Conservation (phyloP, 2,329 filamentous ascomycete genomes). For the Pestalotiopsis sp. region DNA sequence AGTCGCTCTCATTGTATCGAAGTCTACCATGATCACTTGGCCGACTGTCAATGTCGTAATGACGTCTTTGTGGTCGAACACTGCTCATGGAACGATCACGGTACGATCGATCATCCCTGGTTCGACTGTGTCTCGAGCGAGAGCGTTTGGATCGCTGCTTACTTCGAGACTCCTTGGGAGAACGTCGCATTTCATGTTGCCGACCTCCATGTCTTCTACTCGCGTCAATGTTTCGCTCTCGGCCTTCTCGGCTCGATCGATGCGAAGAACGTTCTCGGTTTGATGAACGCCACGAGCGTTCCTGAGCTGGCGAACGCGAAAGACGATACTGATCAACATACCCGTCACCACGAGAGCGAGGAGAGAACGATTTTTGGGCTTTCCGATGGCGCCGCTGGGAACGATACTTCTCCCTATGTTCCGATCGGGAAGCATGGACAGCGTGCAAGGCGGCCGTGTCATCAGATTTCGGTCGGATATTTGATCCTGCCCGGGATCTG, state of each 20-base stretch:
- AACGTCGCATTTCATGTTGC: background rate
- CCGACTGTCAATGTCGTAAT: background rate
- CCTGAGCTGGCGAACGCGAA: background rate
- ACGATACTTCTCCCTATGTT: background rate
- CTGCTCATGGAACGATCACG: too few species aligned
- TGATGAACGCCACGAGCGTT: background rate
- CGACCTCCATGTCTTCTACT: background rate
- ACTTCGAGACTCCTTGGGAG: background rate
- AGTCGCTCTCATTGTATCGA: background rate
- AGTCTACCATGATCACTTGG: background rate
- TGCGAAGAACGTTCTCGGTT: background rate
- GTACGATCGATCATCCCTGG: background rate
- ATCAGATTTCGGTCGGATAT: too few species aligned
- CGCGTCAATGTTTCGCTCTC: background rate
- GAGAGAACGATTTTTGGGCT: background rate
- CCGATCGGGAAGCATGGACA: background rate
- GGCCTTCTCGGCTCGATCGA: background rate
- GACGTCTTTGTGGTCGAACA: background rate
- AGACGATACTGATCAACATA: background rate
- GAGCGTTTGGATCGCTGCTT: background rate
- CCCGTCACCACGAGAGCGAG: background rate
- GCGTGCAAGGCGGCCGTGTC: too few species aligned
- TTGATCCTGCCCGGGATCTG: too few species aligned
- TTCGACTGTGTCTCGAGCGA: background rate
- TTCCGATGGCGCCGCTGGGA: background rate